These are phyloP conservation scores for Mucor piriformis DNA, from an alignment of 371 early-diverging fungal genomes.

Conservation along the genomic window DNA sequence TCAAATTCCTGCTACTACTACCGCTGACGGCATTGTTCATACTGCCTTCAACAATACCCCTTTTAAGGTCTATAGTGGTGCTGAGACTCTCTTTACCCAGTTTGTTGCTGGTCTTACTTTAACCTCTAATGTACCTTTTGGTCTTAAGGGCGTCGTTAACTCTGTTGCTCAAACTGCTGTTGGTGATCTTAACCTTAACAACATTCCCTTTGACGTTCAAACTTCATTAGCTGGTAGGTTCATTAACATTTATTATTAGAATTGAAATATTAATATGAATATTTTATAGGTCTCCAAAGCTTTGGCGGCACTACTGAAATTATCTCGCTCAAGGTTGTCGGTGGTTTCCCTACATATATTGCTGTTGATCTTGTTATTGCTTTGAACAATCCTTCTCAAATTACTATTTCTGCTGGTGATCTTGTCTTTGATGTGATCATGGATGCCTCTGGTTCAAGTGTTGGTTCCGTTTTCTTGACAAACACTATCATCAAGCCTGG, in stretches of 20 bases:
- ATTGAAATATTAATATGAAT: slow-evolving; percentile 15
- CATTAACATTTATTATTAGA: not conserved
- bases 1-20: slow-evolving; percentile 48
- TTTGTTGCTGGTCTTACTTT: slow-evolving; percentile 50
- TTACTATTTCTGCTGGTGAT: slow-evolving; percentile 57
- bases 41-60: slow-evolving; percentile 55
- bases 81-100: slow-evolving; percentile 49
- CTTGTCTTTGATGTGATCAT: slow-evolving; percentile 49
- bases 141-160: slow-evolving; percentile 52
- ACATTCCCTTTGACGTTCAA: slow-evolving; percentile 51
- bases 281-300: slow-evolving; percentile 41
- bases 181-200: slow-evolving; percentile 51
- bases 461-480: slow-evolving; percentile 42
- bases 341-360: slow-evolving; percentile 48
- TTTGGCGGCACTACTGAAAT: slow-evolving; percentile 52
- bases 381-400: slow-evolving; percentile 56
- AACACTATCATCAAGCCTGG: slow-evolving; percentile 55
- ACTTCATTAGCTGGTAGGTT: slow-evolving; percentile 53
- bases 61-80: slow-evolving; percentile 52
- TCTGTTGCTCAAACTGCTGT: slow-evolving; percentile 55
- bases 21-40: slow-evolving; percentile 40
- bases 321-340: slow-evolving; percentile 43
- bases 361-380: slow-evolving; percentile 43
- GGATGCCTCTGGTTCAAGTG: slow-evolving; percentile 35
- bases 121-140: slow-evolving; percentile 45